Conservation (phyloP, 495 filamentous ascomycete genomes). For the Friedmanniomyces simplex region DNA sequence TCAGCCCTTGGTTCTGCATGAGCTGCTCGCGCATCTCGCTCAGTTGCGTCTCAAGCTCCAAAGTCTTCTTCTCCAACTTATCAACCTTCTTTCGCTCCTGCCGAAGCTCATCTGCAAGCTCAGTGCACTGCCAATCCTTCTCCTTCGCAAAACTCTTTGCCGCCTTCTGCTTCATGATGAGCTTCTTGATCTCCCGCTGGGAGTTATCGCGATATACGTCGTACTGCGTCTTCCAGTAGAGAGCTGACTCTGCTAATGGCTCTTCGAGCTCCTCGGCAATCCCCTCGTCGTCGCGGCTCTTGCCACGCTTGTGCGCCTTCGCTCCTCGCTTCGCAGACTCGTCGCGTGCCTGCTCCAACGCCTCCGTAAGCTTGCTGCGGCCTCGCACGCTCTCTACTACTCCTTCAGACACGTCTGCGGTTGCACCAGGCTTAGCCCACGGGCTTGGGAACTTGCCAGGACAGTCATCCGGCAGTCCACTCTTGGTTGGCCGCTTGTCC, state of each 20-base stretch:
- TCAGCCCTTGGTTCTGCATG: not conserved
- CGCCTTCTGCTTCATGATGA: constrained; percentile 47
- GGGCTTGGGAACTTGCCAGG: constrained; percentile 57
- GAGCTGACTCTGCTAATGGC: constrained; percentile 73
- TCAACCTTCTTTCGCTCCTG: constrained; percentile 50
- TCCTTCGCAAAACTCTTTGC: constrained; percentile 83
- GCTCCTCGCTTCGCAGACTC: constrained; percentile 6
- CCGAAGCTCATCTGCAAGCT: constrained; percentile 59
- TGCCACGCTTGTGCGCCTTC: not conserved
- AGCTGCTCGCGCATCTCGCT: constrained; percentile 11
- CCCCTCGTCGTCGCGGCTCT: constrained; percentile 30
- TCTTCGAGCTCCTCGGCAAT: constrained; percentile 66
- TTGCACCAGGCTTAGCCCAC: constrained; percentile 32
- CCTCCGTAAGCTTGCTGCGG: constrained; percentile 46
- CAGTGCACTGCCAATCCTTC: constrained; percentile 72
- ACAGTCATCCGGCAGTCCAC: constrained; percentile 41
- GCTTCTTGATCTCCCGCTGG: constrained; percentile 49
- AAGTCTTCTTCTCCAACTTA: constrained; percentile 29
- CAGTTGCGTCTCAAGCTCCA: constrained; percentile 26
- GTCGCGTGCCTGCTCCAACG: constrained; percentile 28
- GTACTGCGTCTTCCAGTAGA: constrained; percentile 90
- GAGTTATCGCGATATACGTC: constrained; percentile 72
- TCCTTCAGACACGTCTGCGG: not conserved
- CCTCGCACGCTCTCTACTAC: constrained; percentile 20
- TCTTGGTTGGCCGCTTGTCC: constrained; percentile 37